Evolutionary conservation across 768 basidiomycete species (phyloP), one percentile per base, ranked within the genome.

Genomic region (Calocybe cyanea): DNA sequence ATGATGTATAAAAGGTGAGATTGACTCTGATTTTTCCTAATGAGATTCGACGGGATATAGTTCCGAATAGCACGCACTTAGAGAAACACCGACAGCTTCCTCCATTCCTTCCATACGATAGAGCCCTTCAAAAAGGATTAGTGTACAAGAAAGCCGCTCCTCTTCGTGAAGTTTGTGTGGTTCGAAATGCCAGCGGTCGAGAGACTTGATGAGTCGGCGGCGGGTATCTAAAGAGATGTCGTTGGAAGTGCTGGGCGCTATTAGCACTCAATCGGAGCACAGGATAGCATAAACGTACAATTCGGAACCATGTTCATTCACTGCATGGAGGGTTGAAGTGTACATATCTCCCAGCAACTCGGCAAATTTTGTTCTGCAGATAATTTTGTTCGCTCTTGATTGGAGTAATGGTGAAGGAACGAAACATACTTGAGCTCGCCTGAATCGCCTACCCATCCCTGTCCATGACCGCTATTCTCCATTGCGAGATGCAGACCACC

Each of bases 161-260:
- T 88, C 86, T 43, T 90, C 83, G 17, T 83, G 77, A 30, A 96
- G 77, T 31, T 76, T 76, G 64, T 89, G 84, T 3, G 95, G 93
- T 59, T 96, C 87, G 61, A 97, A 99, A 52, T 86, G 70, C 95
- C 95, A 99, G 10, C 72, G 75, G 47, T 85, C 81, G 11, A 96
- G 73, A 0, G 73, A 70, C 17, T 67, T 61, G 54, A 95, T 85
- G 39, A 96, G 76, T 19, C 79, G 72, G 17, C 63, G 60, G 49
- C 90, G 79, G 24, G 73, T 77, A 15, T 69, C 68, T 30, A 63
- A 60, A 23, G 77, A 63, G 19, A 78, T 66, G 47, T 75, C 64
- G 34, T 76, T 63, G 17, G 77, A 75, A 13, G 73, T 70, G 40
- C 76, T 80, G 48, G 11, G 39, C 37, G 24, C 19, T 15, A 6